Base-by-base conservation (phyloP, 768 basidiomycete species). In the Fomitopsis pulvina region DNA sequence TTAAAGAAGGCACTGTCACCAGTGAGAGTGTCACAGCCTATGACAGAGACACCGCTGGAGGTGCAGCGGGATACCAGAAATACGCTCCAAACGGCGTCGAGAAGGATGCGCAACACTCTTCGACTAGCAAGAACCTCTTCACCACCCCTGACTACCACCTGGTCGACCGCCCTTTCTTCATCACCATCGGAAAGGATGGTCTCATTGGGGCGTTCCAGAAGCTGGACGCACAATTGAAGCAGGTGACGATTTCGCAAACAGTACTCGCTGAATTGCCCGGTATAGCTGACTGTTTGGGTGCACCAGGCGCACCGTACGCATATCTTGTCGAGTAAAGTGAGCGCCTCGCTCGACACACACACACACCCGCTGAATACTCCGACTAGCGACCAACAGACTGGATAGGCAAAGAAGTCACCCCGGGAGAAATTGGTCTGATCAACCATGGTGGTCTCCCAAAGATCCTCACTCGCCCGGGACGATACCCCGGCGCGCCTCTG, bases 391-490 rank as follows among this genome's bases (percentile, higher is more conserved):
- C 87, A 9, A 76, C 80, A 3, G 73, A 75, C 49, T 88, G 87
- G 85, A 75, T 77, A 42, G 87, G 87, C 11, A 70, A 67, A 45
- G 85, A 90, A 64, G 76, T 91, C 41, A 72, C 73, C 26, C 90
- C 87, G 2, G 89, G 90, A 26, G 69, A 68, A 53, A 59, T 90
- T 24, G 90, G 89, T 2, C 67, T 91, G 3, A 82, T 90, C 53
- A 88, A 84, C 61, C 85, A 90, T 60, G 89, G 88, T 70, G 89
- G 89, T 51, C 71, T 80, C 29, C 90, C 90, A 2, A 88, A 89
- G 68, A 60, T 92, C 32, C 60, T 92, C 42, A 83, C 80, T 2
- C 75, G 72, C 39, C 82, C 89, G 3, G 89, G 89, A 26, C 81
- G 85, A 8, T 92, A 92, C 57, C 87, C 90, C 20, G 71, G 75